Evolutionary conservation across 805 yeast genomes (phyloP).

Genomic region (Kazachstania martiniae): DNA sequence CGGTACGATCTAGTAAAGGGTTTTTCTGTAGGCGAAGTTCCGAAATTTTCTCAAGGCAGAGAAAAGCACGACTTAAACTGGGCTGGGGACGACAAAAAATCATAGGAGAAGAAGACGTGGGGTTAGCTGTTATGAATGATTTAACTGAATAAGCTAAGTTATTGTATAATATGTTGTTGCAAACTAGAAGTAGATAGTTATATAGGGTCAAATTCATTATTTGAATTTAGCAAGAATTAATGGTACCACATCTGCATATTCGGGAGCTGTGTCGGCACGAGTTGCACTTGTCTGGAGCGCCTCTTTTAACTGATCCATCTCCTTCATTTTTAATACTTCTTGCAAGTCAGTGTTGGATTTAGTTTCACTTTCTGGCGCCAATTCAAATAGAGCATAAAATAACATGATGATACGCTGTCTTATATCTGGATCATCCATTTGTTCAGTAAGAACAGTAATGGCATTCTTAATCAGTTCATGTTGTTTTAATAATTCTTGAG

Average conservation of each 20-base stretch:
- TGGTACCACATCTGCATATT: constrained; percentile 14
- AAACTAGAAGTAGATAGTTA: no score
- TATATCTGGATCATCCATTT: constrained; percentile 22
- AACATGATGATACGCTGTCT: constrained; percentile 27
- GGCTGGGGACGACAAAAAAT: no score
- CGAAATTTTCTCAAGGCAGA: no score
- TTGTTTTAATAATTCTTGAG: constrained; percentile 21
- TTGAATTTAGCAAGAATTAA: constrained; percentile 1
- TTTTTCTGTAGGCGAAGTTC: no score
- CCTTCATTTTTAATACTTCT: constrained; percentile 1
- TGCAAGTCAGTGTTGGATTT: constrained; percentile 1
- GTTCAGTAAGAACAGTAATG: constrained; percentile 16
- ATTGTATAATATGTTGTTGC: no score
- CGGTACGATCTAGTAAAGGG: no score
- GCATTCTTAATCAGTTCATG: constrained; percentile 19
- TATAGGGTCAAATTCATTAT: not conserved
- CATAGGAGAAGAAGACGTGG: no score
- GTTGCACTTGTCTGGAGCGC: constrained; percentile 12
- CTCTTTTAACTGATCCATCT: constrained; percentile 3
- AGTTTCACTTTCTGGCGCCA: constrained; percentile 7
- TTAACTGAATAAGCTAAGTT: no score
- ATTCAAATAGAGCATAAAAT: constrained; percentile 21
- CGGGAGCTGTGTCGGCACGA: constrained; percentile 8
- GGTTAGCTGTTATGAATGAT: no score
- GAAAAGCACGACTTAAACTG: no score